Evolutionary conservation across 345 rosid species (phyloP), one percentile per base, ranked within the genome.

Genomic region (Citrus glauca): DNA sequence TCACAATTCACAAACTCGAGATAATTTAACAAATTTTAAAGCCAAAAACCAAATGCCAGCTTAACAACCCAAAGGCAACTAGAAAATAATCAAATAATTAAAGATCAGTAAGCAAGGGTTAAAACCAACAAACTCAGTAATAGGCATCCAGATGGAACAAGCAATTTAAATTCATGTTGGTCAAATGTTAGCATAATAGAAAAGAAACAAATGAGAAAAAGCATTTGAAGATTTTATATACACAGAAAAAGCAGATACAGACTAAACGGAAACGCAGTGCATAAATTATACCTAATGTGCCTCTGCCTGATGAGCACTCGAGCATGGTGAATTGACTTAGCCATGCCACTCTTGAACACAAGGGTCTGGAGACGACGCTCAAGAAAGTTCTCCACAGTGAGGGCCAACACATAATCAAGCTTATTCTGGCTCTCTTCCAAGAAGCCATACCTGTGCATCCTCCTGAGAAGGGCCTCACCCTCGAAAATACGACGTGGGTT

Each of bases 291-390:
- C 87, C 85, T 85, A 55, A 85, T 85, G 69, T 85, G 87, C 77
- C 75, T 85, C 75, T 85, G 85, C 71, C 85, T 85, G 37, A 85
- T 85, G 42, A 85, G 87, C 4, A 85, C 85, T 25, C 87, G 28
- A 8, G 87, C 87, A 77, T 82, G 87, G 80, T 85, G 87, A 61
- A 82, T 85, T 4, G 78, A 76, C 78, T 76, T 76, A 11, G 78
- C 78, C 78, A 76, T 76, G 9, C 78, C 78, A 2, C 83, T 70
- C 83, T 85, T 85, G 80, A 85, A 85, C 19, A 85, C 85, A 62
- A 79, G 77, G 3, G 87, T 85, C 64, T 85, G 87, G 32, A 82
- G 85, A 25, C 87, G 85, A 33, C 87, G 83, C 71, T 85, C 87
- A 1, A 85, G 85, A 53, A 85, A 85, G 78, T 82, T 80, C 75